Base-by-base conservation (phyloP, 2,329 filamentous ascomycete genomes). In the Aspergillus hiratsukae region DNA sequence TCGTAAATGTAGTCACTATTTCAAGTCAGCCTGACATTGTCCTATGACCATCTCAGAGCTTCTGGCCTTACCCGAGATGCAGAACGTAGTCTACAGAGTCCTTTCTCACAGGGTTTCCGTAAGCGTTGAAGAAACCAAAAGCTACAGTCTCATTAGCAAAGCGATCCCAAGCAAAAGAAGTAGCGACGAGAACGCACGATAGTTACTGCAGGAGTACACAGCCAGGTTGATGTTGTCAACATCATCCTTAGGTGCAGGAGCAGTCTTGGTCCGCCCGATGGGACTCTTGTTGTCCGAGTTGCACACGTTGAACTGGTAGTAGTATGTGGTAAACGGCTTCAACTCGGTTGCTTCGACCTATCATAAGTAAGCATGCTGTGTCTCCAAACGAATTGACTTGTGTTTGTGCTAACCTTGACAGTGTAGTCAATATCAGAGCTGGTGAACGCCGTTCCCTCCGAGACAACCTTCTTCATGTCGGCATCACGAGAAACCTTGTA, bases 381-480 rank as follows among this genome's bases (percentile, higher is more conserved):
- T 67, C 29, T 31, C 31, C 14, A 35, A 35, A 29, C 3, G 11
- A 17, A 17, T 17, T 17, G 11, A 17, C 4, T 6, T 35, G 31
- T 11, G 9, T 11, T 35, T 17, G 31, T 17, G 31, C 31, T 37
- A 7, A 84, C 84, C 78, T 90, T 90, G 58, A 90, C 76, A 0
- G 88, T 91, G 67, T 86, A 91, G 67, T 91, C 88, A 49, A 91
- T 83, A 67, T 91, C 88, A 1, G 83, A 87, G 37, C 81, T 88
- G 0, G 88, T 91, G 66, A 85, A 89, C 1, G 81, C 86, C 37
- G 74, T 81, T 4, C 88, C 88, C 1, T 75, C 76, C 51, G 81
- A 77, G 1, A 83, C 82, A 7, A 83, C 73, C 2, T 75, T 65
- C 10, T 72, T 71, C 31, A 82, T 75, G n/a, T 75, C 70, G 51